Conservation (phyloP, 805 yeast species). For the Zygoascus ofunaensis region DNA sequence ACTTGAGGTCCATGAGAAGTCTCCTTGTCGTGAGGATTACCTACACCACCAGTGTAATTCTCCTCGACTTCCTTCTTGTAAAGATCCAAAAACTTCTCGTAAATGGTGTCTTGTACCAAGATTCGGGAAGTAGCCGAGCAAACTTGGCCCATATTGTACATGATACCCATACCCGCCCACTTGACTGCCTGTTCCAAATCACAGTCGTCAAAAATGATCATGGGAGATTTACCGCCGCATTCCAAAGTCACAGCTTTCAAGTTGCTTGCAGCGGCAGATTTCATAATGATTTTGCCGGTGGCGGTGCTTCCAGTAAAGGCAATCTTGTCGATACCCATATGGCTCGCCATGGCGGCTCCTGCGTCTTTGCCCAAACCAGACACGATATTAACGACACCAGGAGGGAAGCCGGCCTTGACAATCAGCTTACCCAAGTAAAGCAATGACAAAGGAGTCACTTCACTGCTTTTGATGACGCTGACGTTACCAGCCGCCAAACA, state of each 20-base stretch:
- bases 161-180: slow-evolving; percentile 68
- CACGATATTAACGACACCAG: slow-evolving; percentile 65
- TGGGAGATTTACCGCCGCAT: slow-evolving; percentile 94
- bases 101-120: slow-evolving; percentile 74
- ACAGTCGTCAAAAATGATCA: slow-evolving; percentile 68
- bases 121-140: slow-evolving; percentile 93
- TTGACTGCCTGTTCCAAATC: slow-evolving; percentile 66
- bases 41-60: slow-evolving; percentile 44
- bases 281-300: slow-evolving; percentile 74
- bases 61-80: slow-evolving; percentile 42
- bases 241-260: slow-evolving; percentile 86
- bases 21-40: slow-evolving; percentile 69
- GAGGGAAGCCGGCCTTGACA: slow-evolving; percentile 62
- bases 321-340: slow-evolving; percentile 64
- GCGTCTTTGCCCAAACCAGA: slow-evolving; percentile 62
- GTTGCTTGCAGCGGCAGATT: slow-evolving; percentile 57
- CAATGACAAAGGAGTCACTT: slow-evolving; percentile 64
- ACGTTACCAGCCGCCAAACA: slow-evolving; percentile 76
- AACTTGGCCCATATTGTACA: slow-evolving; percentile 91
- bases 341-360: slow-evolving; percentile 58
- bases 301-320: slow-evolving; percentile 94
- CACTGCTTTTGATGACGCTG: slow-evolving; percentile 64
- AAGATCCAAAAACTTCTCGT: slow-evolving; percentile 57
- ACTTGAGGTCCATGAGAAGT: slow-evolving; percentile 88
- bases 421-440: slow-evolving; percentile 51